A percentile compares a stretch with the other conserved stretches of the same genome.
phyloP scores from a whole-genome alignment of 805 yeast genomes.

The Kluyveromyces siamensis region DNA sequence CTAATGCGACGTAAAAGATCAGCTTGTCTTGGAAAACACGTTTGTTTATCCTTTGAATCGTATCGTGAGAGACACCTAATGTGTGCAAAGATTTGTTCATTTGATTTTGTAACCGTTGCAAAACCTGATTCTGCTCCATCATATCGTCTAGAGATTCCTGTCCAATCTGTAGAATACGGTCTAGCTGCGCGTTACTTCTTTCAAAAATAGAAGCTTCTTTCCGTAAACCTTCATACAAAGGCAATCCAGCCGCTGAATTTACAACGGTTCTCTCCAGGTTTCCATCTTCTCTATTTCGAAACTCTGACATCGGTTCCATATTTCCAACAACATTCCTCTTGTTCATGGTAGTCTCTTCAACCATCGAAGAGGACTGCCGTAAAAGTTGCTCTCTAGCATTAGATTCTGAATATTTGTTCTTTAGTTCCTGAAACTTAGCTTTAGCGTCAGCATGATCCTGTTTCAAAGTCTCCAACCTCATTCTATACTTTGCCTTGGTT shows the following conservation, averaged over 20 bases:
- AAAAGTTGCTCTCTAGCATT: conserved; percentile 22
- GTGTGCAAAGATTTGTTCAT: conserved; percentile 66
- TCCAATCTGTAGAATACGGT: conserved; percentile 87
- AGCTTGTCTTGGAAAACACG: conserved; percentile 81
- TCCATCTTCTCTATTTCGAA: conserved; percentile 27
- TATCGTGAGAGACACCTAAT: conserved; percentile 77
- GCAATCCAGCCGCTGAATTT: conserved; percentile 24
- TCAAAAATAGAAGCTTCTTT: conserved; percentile 58
- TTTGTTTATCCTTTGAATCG: conserved; percentile 70
- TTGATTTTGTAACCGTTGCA: conserved; percentile 49
- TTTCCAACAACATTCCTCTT: conserved; percentile 23
- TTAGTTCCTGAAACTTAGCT: conserved; percentile 28
- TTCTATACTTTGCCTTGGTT: conserved; percentile 38
- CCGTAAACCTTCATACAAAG: conserved; percentile 51
- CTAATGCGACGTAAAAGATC: conserved; percentile 70
- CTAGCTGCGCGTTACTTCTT: conserved; percentile 73
- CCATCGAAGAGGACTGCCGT: conserved; percentile 17
- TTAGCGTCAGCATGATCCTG: conserved; percentile 26
- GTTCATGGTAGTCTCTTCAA: conserved; percentile 19
- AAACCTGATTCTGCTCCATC: conserved; percentile 71
- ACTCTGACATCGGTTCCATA: not conserved
- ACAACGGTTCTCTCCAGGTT: not conserved
- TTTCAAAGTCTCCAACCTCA: conserved; percentile 51
- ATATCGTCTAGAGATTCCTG: conserved; percentile 76
- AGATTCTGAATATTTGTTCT: conserved; percentile 17